These are phyloP conservation scores for Mesembryanthemum crystallinum DNA, from an alignment of 148 eudicot species.

Conservation along the genomic window DNA sequence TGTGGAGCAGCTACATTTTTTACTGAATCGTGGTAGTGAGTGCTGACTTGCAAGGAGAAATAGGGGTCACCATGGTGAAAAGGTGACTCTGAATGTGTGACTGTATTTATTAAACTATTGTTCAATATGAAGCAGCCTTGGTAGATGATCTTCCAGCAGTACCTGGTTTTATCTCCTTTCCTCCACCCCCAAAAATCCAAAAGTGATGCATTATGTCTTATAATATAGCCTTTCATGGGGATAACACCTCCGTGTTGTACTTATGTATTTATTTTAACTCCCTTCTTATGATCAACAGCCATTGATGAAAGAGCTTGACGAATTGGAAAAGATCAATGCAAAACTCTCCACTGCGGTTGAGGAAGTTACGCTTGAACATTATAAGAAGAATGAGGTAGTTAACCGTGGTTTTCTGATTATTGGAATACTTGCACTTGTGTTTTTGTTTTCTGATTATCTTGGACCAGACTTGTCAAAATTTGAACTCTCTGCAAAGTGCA, in stretches of 20 bases:
- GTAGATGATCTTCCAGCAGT: not conserved
- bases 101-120: not conserved
- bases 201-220: not conserved
- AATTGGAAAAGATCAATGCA: slow-evolving; percentile 79
- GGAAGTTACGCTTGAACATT: slow-evolving; percentile 83
- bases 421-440: not conserved
- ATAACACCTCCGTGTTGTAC: not conserved
- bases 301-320: slow-evolving; percentile 78
- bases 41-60: slow-evolving; percentile 8
- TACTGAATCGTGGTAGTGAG: too few species aligned
- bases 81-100: not conserved
- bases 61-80: too few species aligned
- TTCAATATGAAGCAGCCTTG: slow-evolving; percentile 5
- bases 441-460: not conserved
- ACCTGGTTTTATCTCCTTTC: not conserved
- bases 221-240: not conserved
- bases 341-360: slow-evolving; percentile 88
- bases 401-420: not conserved
- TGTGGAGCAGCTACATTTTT: too few species aligned
- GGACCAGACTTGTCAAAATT: not conserved
- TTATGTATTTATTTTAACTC: not conserved
- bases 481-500: not conserved
- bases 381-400: slow-evolving; percentile 85
- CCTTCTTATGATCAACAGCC: slow-evolving; percentile 19
- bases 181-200: not conserved